phyloP scores from a whole-genome alignment of 1,139 yeast species.

The Sugiyamaella neomexicana region DNA sequence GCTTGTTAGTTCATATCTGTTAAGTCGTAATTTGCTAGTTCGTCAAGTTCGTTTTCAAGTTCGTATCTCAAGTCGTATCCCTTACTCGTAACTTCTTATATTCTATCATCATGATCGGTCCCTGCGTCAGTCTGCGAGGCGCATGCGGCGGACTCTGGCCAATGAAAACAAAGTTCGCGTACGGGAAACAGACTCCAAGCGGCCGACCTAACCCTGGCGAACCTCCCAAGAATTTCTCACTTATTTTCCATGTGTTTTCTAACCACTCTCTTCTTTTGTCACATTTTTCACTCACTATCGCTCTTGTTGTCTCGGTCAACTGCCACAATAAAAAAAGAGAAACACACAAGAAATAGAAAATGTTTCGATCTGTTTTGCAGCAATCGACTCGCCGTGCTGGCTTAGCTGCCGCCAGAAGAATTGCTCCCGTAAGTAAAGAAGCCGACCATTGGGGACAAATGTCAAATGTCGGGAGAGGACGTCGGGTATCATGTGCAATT shows the following conservation, averaged over 20 bases:
- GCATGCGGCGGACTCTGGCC: constrained; percentile 3
- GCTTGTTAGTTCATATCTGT: too few relatives aligned
- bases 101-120: too few relatives aligned
- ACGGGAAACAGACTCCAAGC: constrained; percentile 1
- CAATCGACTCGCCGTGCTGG: constrained; percentile 45
- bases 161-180: constrained; percentile 1
- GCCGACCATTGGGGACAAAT: too few relatives aligned
- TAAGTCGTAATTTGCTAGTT: too few relatives aligned
- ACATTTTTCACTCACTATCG: constrained; percentile 21
- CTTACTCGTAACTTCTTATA: too few relatives aligned
- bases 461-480: too few relatives aligned
- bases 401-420: constrained; percentile 41
- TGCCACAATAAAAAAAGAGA: constrained; percentile 18
- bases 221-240: constrained; percentile 13
- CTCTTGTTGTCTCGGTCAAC: constrained; percentile 22
- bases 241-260: constrained; percentile 5
- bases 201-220: constrained; percentile 9
- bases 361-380: constrained; percentile 47
- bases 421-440: constrained; percentile 34
- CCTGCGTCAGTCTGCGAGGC: too few relatives aligned
- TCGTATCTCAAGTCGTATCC: too few relatives aligned
- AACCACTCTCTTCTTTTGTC: background rate
- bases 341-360: constrained; percentile 26
- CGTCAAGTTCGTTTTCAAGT: too few relatives aligned
- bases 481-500: too few relatives aligned